phyloP scores from a whole-genome alignment of 2,329 filamentous ascomycete genomes.

The Calonectria honghensis region DNA sequence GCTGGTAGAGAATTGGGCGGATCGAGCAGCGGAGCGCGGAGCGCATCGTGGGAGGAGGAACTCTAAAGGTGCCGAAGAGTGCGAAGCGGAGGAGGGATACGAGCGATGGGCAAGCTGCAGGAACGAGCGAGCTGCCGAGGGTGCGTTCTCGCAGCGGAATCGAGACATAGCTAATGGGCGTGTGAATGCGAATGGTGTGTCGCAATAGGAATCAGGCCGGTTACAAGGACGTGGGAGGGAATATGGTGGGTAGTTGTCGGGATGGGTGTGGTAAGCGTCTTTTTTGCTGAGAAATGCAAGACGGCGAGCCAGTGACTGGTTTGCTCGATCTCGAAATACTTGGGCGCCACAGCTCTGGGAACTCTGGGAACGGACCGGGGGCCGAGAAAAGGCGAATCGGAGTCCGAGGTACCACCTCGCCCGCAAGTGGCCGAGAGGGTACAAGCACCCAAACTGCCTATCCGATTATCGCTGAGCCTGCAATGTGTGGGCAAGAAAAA shows the following conservation, averaged over 20 bases:
- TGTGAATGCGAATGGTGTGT: constrained; percentile 23
- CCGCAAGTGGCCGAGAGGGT: constrained; percentile 27
- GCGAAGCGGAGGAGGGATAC: constrained; percentile 54
- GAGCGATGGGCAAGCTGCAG: constrained; percentile 63
- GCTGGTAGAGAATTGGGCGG: not conserved
- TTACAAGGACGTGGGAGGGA: not conserved
- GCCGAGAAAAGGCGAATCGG: constrained; percentile 45
- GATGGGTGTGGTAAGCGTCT: constrained; percentile 44
- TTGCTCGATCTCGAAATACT: constrained; percentile 52
- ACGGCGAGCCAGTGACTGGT: constrained; percentile 47
- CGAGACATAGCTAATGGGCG: constrained; percentile 56
- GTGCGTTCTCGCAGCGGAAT: constrained; percentile 62
- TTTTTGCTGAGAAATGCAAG: constrained; percentile 56
- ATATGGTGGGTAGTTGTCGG: constrained; percentile 28
- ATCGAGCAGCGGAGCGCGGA: constrained; percentile 38
- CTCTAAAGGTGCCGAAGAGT: constrained; percentile 58
- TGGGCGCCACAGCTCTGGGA: constrained; percentile 28
- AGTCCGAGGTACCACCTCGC: constrained; percentile 36
- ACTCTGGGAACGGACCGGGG: constrained; percentile 37
- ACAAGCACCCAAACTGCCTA: constrained; percentile 34
- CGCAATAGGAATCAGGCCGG: not conserved
- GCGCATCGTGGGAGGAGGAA: constrained; percentile 63
- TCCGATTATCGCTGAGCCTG: constrained; percentile 18
- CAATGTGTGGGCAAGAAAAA: constrained; percentile 37
- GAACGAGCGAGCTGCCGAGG: constrained; percentile 63